phyloP scores from a whole-genome alignment of 2,329 filamentous ascomycete genomes.

The Penicillium sp. region DNA sequence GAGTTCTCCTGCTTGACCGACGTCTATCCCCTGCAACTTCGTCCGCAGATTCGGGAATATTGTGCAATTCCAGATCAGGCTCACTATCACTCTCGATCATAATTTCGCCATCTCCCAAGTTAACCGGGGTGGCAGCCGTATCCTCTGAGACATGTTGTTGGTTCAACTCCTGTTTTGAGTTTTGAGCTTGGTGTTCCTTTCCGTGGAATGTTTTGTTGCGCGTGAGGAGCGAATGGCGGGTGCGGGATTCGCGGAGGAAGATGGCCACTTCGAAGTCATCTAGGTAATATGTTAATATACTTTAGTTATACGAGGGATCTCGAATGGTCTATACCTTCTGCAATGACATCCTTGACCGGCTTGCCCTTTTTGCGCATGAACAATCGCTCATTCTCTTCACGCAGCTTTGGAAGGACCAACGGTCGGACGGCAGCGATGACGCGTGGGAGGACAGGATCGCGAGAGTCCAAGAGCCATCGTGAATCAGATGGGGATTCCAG shows the following conservation, averaged over 20 bases:
- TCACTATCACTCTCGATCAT: conserved; percentile 63
- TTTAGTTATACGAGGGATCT: conserved; percentile 44
- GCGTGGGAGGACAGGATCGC: conserved; percentile 71
- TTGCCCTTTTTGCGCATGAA: conserved; percentile 70
- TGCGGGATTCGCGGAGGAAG: conserved; percentile 82
- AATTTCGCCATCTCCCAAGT: conserved; percentile 38
- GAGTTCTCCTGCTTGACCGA: not conserved
- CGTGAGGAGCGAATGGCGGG: conserved; percentile 78
- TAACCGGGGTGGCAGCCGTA: not conserved
- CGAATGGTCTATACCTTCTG: conserved; percentile 59
- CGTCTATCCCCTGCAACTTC: conserved; percentile 1
- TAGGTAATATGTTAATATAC: conserved; percentile 82
- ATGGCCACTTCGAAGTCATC: conserved; percentile 96
- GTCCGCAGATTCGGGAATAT: conserved; percentile 56
- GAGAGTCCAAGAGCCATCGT: conserved; percentile 77
- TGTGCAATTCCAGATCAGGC: conserved; percentile 43
- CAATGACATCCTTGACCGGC: conserved; percentile 81
- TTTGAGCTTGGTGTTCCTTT: conserved; percentile 24
- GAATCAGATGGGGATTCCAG: conserved; percentile 83
- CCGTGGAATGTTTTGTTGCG: conserved; percentile 77
- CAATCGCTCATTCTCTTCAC: conserved; percentile 70
- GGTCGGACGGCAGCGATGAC: conserved; percentile 84
- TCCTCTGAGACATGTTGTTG: conserved; percentile 27
- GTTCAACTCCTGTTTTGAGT: not conserved
- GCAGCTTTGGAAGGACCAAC: conserved; percentile 82